phyloP scores from a whole-genome alignment of 106 monocot genomes.

The Dioscorea zingiberensis region DNA sequence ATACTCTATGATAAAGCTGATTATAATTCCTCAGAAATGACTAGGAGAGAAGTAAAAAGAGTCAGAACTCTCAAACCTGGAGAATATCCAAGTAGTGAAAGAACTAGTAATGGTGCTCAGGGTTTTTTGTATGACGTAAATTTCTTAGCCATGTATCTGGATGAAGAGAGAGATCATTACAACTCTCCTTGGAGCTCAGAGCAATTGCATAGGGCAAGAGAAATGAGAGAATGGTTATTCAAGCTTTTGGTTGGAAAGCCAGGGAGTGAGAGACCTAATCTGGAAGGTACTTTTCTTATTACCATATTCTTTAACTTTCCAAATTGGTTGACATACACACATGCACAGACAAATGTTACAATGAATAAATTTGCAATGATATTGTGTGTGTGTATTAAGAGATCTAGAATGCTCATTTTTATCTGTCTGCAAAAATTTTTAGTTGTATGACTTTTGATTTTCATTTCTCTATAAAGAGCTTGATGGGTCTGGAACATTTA shows the following conservation, averaged over 20 bases:
- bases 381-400: background rate
- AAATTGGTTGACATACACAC: too few relatives aligned
- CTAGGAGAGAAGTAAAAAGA: slow-evolving; percentile 57
- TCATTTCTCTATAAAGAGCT: too few relatives aligned
- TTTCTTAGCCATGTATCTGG: slow-evolving; percentile 71
- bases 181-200: slow-evolving; percentile 66
- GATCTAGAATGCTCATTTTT: background rate
- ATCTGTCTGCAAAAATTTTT: too few relatives aligned
- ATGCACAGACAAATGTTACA: too few relatives aligned
- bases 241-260: slow-evolving; percentile 84
- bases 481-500: too few relatives aligned
- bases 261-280: slow-evolving; percentile 49
- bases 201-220: slow-evolving; percentile 91
- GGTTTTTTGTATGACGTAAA: slow-evolving; percentile 72
- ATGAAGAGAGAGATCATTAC: slow-evolving; percentile 77
- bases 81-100: slow-evolving; percentile 5
- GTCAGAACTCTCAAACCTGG: slow-evolving; percentile 19
- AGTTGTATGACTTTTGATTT: too few relatives aligned
- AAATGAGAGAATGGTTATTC: slow-evolving; percentile 80
- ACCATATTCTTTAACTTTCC: too few relatives aligned
- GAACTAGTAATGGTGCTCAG: slow-evolving; percentile 12
- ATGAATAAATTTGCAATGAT: too few relatives aligned
- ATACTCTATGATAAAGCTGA: slow-evolving; percentile 5
- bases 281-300: too few relatives aligned
- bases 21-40: slow-evolving; percentile 35